Evolutionary conservation across 2,329 filamentous ascomycete genomes (phyloP).

Genomic region (Cordyceps tenuipes): DNA sequence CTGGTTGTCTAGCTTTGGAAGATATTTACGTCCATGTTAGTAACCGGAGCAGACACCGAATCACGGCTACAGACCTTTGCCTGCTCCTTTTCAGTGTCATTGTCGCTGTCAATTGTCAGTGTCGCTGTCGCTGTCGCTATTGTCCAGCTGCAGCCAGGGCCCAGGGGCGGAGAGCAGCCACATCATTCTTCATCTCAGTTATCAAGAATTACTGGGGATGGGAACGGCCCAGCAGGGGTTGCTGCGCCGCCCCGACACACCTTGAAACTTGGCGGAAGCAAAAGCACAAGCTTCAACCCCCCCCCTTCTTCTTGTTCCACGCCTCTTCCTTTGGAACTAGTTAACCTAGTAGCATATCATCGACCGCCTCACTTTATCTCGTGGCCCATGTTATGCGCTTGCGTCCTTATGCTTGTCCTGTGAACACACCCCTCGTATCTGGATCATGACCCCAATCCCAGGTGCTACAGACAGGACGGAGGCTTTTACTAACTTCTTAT

Average conservation of each 20-base stretch:
- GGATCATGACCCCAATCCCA: too few species aligned
- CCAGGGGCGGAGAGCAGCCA: background rate
- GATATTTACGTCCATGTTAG: too few species aligned
- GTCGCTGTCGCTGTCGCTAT: background rate
- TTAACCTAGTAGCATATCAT: background rate
- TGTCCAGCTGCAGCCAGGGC: background rate
- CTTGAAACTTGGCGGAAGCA: background rate
- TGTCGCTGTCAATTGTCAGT: background rate
- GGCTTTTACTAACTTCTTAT: background rate
- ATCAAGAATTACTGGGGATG: background rate
- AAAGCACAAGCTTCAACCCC: background rate
- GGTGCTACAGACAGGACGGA: background rate
- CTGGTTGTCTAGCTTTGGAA: too few species aligned
- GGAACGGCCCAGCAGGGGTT: background rate
- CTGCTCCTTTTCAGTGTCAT: too few species aligned
- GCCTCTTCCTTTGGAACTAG: background rate
- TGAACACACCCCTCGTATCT: too few species aligned
- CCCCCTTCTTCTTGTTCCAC: background rate
- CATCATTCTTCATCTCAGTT: conserved; percentile 4
- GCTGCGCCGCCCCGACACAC: background rate
- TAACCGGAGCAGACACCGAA: too few species aligned
- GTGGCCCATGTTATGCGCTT: too few species aligned
- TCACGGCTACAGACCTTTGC: too few species aligned
- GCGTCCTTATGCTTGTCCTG: too few species aligned
- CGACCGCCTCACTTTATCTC: too few species aligned